Conservation (phyloP, 179 eudicot genomes). For the Nepenthes alata region DNA sequence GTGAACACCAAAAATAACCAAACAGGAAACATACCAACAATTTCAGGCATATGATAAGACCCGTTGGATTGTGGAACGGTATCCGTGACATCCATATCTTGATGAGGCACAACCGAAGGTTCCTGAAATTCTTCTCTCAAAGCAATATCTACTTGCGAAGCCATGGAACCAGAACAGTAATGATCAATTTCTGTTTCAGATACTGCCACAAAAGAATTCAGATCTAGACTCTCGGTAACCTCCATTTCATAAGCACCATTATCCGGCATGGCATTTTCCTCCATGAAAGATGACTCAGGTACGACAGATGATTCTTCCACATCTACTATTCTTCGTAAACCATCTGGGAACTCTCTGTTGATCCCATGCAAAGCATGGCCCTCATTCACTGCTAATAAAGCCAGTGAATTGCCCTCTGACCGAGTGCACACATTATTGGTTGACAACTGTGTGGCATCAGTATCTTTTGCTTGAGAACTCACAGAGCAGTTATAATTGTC, state of each 20-base stretch:
- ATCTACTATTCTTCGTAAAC: slow-evolving; percentile 7
- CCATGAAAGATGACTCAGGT: slow-evolving; percentile 19
- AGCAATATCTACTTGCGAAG: slow-evolving; percentile 38
- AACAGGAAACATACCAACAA: slow-evolving; percentile 47
- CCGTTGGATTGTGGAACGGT: slow-evolving; percentile 20
- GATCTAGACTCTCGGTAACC: slow-evolving; percentile 27
- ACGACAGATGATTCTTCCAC: slow-evolving; percentile 14
- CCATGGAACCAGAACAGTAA: slow-evolving; percentile 38
- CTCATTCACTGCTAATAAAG: slow-evolving; percentile 24
- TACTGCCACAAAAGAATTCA: slow-evolving; percentile 29
- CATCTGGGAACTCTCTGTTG: slow-evolving; percentile 18
- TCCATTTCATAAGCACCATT: slow-evolving; percentile 22
- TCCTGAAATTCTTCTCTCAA: slow-evolving; percentile 38
- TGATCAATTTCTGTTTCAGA: slow-evolving; percentile 52
- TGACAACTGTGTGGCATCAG: slow-evolving; percentile 17
- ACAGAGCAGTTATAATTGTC: slow-evolving; percentile 11
- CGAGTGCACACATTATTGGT: slow-evolving; percentile 10
- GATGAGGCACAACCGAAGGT: slow-evolving; percentile 15
- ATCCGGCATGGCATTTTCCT: slow-evolving; percentile 19
- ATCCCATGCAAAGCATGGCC: slow-evolving; percentile 18
- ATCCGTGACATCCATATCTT: slow-evolving; percentile 21
- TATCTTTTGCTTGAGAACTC: slow-evolving; percentile 13
- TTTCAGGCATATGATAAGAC: slow-evolving; percentile 20
- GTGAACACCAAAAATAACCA: not conserved
- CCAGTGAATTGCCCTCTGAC: slow-evolving; percentile 16